Conservation (phyloP, 2,329 filamentous ascomycete species). For the Aspergillus amoenus region DNA sequence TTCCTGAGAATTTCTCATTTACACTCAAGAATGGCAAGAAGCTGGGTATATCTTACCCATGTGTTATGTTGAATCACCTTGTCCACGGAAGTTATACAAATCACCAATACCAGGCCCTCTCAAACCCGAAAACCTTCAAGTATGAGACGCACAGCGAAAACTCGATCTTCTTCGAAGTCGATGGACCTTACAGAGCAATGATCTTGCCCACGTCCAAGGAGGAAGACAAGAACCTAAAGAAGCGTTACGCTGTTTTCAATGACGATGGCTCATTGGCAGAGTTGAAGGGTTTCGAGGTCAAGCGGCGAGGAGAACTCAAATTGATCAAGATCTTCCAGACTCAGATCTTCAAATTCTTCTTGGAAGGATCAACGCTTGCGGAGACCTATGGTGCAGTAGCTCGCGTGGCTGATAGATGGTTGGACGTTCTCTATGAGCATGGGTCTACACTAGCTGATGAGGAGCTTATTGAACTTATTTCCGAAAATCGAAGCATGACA, state of each 20-base stretch:
- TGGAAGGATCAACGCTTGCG: slow-evolving; percentile 81
- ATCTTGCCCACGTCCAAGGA: slow-evolving; percentile 96
- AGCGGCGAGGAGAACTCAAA: slow-evolving; percentile 95
- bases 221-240: slow-evolving; percentile 99
- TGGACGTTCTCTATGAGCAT: slow-evolving; percentile 88
- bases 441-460: slow-evolving; percentile 90
- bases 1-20: slow-evolving; percentile 95
- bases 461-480: slow-evolving; percentile 99
- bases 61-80: slow-evolving; percentile 97
- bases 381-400: slow-evolving; percentile 92
- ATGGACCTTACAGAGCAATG: slow-evolving; percentile 97
- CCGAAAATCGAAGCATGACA: slow-evolving; percentile 96
- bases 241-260: slow-evolving; percentile 98
- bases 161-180: slow-evolving; percentile 98
- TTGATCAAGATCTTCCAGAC: slow-evolving; percentile 99
- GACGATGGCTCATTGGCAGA: slow-evolving; percentile 94
- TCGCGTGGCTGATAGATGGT: slow-evolving; percentile 92
- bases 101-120: slow-evolving; percentile 90
- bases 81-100: slow-evolving; percentile 96
- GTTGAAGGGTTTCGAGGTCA: slow-evolving; percentile 95
- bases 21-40: slow-evolving; percentile 96
- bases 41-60: slow-evolving; percentile 92
- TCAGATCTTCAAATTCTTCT: slow-evolving; percentile 98
- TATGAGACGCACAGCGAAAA: slow-evolving; percentile 99
- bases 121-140: slow-evolving; percentile 74